Conservation (phyloP, 257 asterid species). For the Solanum chaucha region DNA sequence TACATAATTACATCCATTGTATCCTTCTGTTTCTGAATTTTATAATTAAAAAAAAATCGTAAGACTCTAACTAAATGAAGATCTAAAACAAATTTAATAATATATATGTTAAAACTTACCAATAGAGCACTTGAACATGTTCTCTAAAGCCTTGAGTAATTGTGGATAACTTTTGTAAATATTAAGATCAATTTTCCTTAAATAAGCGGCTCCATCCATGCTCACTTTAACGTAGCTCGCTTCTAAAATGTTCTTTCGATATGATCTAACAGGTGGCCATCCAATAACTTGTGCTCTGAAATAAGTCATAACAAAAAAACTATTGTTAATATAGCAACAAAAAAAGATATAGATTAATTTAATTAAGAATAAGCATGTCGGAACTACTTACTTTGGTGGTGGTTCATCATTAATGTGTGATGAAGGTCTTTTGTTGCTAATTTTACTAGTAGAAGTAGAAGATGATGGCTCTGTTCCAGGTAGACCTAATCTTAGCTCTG, state of each 20-base stretch:
- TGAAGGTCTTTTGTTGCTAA: conserved; percentile 50
- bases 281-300: conserved; percentile 31
- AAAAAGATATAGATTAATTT: not conserved
- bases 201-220: conserved; percentile 93
- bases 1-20: conserved; percentile 54
- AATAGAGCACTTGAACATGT: conserved; percentile 75
- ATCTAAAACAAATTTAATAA: not conserved
- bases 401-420: conserved; percentile 45
- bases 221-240: conserved; percentile 75
- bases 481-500: conserved; percentile 63
- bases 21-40: conserved; percentile 67
- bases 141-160: conserved; percentile 48
- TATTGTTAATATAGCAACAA: not conserved
- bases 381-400: conserved; percentile 49
- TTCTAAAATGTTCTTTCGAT: conserved; percentile 51
- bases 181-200: conserved; percentile 68
- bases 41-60: no score
- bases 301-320: not conserved
- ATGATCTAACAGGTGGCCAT: conserved; percentile 88
- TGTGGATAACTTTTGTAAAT: conserved; percentile 49
- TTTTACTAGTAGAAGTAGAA: not conserved
- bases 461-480: conserved; percentile 51
- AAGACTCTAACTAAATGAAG: not conserved
- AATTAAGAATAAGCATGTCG: not conserved
- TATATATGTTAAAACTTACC: conserved; percentile 17